Evolutionary conservation across 2,329 filamentous ascomycete species (phyloP), one percentile per base, ranked within the genome.

Genomic region (Verruconis gallopava): DNA sequence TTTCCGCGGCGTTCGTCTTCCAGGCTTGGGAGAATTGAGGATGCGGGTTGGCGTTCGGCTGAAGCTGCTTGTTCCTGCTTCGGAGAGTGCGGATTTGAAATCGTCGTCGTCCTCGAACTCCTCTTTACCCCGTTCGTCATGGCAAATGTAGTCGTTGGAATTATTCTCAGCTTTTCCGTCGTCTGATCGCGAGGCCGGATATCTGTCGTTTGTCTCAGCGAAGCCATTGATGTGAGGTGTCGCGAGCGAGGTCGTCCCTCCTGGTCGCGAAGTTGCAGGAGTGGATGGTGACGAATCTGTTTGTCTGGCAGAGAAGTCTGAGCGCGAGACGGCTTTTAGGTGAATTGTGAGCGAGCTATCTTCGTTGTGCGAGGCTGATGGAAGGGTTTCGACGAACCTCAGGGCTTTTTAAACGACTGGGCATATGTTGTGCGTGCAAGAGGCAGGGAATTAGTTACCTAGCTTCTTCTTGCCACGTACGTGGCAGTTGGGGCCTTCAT

Each of bases 401-500:
- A 20, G 15, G 21, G 13, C 5, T 15, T n/a, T n/a, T n/a, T n/a
- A n/a, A n/a, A n/a, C n/a, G n/a, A n/a, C n/a, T n/a, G n/a, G n/a
- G n/a, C n/a, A n/a, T n/a, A n/a, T n/a, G 11, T 6, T 3, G 22
- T 15, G 19, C 9, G 18, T 12, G 38, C n/a, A 9, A 9, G n/a
- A 42, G 30, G 3, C 11, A 39, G 35, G 17, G 21, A 11, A 9
- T 18, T 38, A 43, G 30, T 43, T 43, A 43, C 41, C 41, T 43
- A 38, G 40, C 40, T 43, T 36, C 33, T 36, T 36, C 33, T 42
- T 44, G 19, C 37, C 37, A 25, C 33, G 25, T 15, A 20, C 25
- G 25, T 41, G 42, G 22, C 62, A 64, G 42, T 58, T 57, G 6
- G 56, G 59, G 4, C 64, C 64, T 44, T 63, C 60, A 9, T 60